Evolutionary conservation across 257 asterid genomes (phyloP).

Genomic region (Thymus quinquecostatus): DNA sequence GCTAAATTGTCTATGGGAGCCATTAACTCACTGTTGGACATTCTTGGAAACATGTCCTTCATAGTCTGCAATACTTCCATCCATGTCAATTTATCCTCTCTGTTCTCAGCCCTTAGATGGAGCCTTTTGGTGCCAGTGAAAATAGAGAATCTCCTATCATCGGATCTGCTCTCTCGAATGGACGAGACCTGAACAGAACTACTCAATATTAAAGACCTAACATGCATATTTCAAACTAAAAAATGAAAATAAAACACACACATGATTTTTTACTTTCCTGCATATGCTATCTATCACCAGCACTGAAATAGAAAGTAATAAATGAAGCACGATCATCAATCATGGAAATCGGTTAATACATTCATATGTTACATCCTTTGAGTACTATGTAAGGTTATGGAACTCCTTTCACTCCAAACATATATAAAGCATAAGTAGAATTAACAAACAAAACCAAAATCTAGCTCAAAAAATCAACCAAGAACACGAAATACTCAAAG

Average conservation of each 20-base stretch:
- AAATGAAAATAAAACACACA: too few species aligned
- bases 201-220: slow-evolving; percentile 31
- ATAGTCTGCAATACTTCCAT: slow-evolving; percentile 89
- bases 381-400: neutral
- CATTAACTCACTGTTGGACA: slow-evolving; percentile 93
- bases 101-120: slow-evolving; percentile 84
- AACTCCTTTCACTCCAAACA: neutral
- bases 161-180: slow-evolving; percentile 83
- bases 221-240: neutral
- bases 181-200: slow-evolving; percentile 75
- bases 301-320: slow-evolving; percentile 14
- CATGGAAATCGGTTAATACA: neutral
- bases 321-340: slow-evolving; percentile 3
- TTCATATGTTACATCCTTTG: neutral
- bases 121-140: slow-evolving; percentile 94
- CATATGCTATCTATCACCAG: slow-evolving; percentile 3
- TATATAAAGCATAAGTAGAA: neutral
- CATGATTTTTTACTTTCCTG: neutral
- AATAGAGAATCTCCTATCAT: slow-evolving; percentile 89
- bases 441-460: neutral
- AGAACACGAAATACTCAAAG: neutral
- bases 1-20: slow-evolving; percentile 72
- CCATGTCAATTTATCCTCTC: slow-evolving; percentile 85
- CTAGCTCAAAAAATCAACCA: slow-evolving; percentile 5
- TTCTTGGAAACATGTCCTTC: slow-evolving; percentile 92